Conservation (phyloP, 306 rosid species). For the Abrus pulchellus region DNA sequence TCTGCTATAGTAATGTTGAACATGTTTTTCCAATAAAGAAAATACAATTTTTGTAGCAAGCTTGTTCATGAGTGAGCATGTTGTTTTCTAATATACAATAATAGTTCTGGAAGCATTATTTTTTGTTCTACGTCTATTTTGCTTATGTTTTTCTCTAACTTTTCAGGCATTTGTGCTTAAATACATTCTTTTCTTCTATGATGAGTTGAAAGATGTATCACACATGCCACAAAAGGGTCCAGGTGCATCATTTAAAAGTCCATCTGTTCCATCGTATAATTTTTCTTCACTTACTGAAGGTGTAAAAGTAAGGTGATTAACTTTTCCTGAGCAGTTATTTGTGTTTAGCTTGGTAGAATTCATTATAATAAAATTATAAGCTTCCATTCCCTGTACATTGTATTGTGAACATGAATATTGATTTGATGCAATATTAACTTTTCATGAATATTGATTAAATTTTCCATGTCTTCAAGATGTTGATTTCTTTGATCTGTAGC, state of each 20-base stretch:
- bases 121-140: constrained; percentile 38
- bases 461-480: neutral
- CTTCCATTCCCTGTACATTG: neutral
- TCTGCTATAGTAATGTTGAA: constrained; percentile 25
- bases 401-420: too few species aligned
- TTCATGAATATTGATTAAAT: too few species aligned
- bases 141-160: constrained; percentile 49
- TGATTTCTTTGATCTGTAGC: constrained; percentile 1
- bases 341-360: constrained; percentile 47
- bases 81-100: neutral
- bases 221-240: constrained; percentile 59
- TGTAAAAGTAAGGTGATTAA: constrained; percentile 84
- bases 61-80: constrained; percentile 30
- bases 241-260: constrained; percentile 61
- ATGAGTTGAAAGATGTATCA: constrained; percentile 64
- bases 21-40: constrained; percentile 33
- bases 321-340: constrained; percentile 43
- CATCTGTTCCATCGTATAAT: constrained; percentile 64
- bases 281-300: constrained; percentile 77
- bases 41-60: constrained; percentile 10
- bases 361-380: constrained; percentile 7
- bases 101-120: constrained; percentile 18
- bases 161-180: constrained; percentile 94
- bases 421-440: too few species aligned
- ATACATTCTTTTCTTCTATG: constrained; percentile 76